phyloP scores from a whole-genome alignment of 495 filamentous ascomycete species.

The Apiosordaria backusii region DNA sequence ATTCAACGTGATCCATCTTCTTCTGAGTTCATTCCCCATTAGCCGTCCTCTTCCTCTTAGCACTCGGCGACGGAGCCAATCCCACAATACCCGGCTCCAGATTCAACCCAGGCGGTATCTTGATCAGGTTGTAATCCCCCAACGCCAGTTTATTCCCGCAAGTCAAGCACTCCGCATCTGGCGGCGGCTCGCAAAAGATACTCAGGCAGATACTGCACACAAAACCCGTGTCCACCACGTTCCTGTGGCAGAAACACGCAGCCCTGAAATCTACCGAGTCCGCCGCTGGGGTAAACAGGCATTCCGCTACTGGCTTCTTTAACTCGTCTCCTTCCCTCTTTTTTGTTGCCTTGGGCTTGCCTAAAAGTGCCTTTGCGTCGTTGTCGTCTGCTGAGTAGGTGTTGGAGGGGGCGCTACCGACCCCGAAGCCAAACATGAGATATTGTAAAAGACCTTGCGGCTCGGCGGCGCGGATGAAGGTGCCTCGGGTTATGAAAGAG shows the following conservation, averaged over 20 bases:
- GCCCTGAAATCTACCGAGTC: slow-evolving; percentile 92
- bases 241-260: slow-evolving; percentile 93
- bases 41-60: slow-evolving; percentile 30
- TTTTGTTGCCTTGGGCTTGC: slow-evolving; percentile 45
- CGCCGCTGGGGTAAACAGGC: slow-evolving; percentile 70
- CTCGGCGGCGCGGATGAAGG: slow-evolving; percentile 70
- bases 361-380: not conserved
- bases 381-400: slow-evolving; percentile 6
- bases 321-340: slow-evolving; percentile 8
- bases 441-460: slow-evolving; percentile 75
- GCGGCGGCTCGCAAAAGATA: slow-evolving; percentile 53
- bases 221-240: slow-evolving; percentile 85
- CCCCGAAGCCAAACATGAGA: slow-evolving; percentile 84
- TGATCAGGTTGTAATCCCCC: slow-evolving; percentile 59
- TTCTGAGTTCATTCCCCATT: slow-evolving; percentile 11
- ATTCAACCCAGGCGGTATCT: slow-evolving; percentile 55
- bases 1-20: not conserved
- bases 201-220: slow-evolving; percentile 95
- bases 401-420: slow-evolving; percentile 36
- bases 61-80: slow-evolving; percentile 5
- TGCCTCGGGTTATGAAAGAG: slow-evolving; percentile 80
- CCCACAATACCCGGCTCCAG: not conserved
- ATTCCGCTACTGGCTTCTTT: slow-evolving; percentile 23
- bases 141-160: slow-evolving; percentile 80
- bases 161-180: slow-evolving; percentile 73